These are phyloP conservation scores for Priceomyces fermenticarens DNA, from an alignment of 805 yeast genomes.

Conservation along the genomic window DNA sequence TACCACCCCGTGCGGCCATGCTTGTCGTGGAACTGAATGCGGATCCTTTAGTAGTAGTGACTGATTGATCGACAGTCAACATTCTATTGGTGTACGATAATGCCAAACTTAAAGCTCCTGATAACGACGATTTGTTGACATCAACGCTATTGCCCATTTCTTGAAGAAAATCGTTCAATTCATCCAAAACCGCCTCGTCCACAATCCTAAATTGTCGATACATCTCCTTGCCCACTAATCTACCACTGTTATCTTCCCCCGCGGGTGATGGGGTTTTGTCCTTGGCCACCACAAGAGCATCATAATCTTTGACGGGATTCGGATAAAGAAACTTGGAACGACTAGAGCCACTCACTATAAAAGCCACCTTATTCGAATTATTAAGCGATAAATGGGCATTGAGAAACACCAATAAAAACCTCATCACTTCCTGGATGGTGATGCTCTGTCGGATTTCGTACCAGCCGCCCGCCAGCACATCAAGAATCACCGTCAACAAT, in stretches of 20 bases:
- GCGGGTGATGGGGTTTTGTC: conserved; percentile 7
- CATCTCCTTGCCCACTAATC: conserved; percentile 57
- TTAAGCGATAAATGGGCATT: conserved; percentile 87
- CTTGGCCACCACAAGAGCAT: conserved; percentile 5
- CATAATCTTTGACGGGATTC: conserved; percentile 20
- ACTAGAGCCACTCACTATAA: conserved; percentile 69
- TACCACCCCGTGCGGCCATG: conserved; percentile 12
- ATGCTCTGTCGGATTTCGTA: conserved; percentile 41
- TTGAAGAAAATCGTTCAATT: conserved; percentile 40
- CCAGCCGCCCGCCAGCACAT: conserved; percentile 75
- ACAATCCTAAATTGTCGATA: conserved; percentile 80
- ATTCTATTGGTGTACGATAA: conserved; percentile 74
- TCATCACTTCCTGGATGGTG: conserved; percentile 56
- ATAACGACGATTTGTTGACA: conserved; percentile 37
- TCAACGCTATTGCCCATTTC: conserved; percentile 15
- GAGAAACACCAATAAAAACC: conserved; percentile 68
- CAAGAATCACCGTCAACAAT: conserved; percentile 72
- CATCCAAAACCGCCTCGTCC: conserved; percentile 67
- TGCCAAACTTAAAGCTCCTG: conserved; percentile 82
- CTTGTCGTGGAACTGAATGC: conserved; percentile 40
- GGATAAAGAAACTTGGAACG: conserved; percentile 78
- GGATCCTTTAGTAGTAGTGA: conserved; percentile 41
- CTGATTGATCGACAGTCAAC: conserved; percentile 47
- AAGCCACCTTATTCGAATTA: conserved; percentile 79
- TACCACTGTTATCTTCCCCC: conserved; percentile 5